Evolutionary conservation across 371 early-diverging fungal species (phyloP), one percentile per base, ranked within the genome.

Genomic region (Mucor saturninus): DNA sequence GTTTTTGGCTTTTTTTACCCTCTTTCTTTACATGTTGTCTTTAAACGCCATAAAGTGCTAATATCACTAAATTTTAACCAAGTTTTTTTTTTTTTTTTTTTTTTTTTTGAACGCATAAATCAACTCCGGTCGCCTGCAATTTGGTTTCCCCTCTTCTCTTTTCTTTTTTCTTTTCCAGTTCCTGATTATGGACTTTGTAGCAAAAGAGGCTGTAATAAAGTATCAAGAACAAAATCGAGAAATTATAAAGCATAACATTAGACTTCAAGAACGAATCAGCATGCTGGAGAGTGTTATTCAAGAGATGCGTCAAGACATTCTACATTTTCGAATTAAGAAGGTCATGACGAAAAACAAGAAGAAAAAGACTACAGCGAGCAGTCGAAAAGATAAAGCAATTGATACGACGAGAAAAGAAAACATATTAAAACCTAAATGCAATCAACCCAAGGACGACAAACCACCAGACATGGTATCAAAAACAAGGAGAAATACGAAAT

Each of bases 211-310:
- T 2, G 4, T 63, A 3, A 6, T 1, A 4, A 37, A 54, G 48
- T 59, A 65, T 29, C 30, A 54, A 40, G 54, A 49, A 26, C 67
- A 67, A 35, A 67, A 67, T 26, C 3, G 10, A 15, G 67, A 67
- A 15, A 58, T 67, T 11, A 62, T 62, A 14, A 52, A 26, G 28
- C 13, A 29, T 2, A 67, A 67, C 31, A 21, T 54, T 8, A 61
- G 13, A 30, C 49, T 67, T 2, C 53, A 54, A 14, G 62, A 67
- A 42, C 52, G 54, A 32, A 57, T 67, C 9, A 29, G 38, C 3
- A n/a, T 35, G 5, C 29, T 67, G 11, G 67, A 67, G 28, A 49
- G 11, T 7, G 21, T 45, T 0, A 46, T 67, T 45, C 26, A 50
- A 10, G 45, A 48, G 28, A 28, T 67, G 42, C 61, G 57, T 15